phyloP scores from a whole-genome alignment of 768 basidiomycete genomes.

The Coprinopsis sp. region DNA sequence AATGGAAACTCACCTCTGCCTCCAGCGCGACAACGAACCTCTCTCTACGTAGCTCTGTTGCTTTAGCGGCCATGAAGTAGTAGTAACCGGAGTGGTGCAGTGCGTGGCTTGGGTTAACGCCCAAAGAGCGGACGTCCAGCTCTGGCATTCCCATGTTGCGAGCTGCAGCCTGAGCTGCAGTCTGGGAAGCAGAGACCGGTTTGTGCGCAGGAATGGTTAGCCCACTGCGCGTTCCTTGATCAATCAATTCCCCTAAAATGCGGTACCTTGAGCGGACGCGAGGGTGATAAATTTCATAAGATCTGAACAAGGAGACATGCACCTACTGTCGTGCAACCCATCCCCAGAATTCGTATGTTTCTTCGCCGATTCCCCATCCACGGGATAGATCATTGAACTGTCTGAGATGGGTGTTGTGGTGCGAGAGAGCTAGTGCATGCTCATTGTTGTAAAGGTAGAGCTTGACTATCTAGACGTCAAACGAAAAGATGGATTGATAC shows the following conservation, averaged over 20 bases:
- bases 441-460: slow-evolving; percentile 90
- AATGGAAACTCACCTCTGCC: slow-evolving; percentile 40
- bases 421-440: slow-evolving; percentile 70
- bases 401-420: slow-evolving; percentile 81
- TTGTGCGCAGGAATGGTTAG: slow-evolving; percentile 58
- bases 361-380: slow-evolving; percentile 94
- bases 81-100: slow-evolving; percentile 92
- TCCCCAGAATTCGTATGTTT: slow-evolving; percentile 96
- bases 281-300: background rate
- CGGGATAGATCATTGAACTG: slow-evolving; percentile 83
- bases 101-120: slow-evolving; percentile 75
- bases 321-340: slow-evolving; percentile 91
- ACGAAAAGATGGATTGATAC: background rate
- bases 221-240: slow-evolving; percentile 66
- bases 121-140: slow-evolving; percentile 56
- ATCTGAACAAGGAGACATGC: background rate
- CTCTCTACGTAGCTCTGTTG: slow-evolving; percentile 71
- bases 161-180: slow-evolving; percentile 17
- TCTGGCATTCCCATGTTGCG: slow-evolving; percentile 32
- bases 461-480: slow-evolving; percentile 75
- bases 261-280: slow-evolving; percentile 64
- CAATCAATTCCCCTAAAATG: slow-evolving; percentile 85
- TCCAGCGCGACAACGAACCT: slow-evolving; percentile 59
- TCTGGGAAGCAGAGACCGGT: slow-evolving; percentile 33
- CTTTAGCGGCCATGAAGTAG: slow-evolving; percentile 84